Conservation (phyloP, 2,329 filamentous ascomycete genomes). For the Tympanopsis confertula region DNA sequence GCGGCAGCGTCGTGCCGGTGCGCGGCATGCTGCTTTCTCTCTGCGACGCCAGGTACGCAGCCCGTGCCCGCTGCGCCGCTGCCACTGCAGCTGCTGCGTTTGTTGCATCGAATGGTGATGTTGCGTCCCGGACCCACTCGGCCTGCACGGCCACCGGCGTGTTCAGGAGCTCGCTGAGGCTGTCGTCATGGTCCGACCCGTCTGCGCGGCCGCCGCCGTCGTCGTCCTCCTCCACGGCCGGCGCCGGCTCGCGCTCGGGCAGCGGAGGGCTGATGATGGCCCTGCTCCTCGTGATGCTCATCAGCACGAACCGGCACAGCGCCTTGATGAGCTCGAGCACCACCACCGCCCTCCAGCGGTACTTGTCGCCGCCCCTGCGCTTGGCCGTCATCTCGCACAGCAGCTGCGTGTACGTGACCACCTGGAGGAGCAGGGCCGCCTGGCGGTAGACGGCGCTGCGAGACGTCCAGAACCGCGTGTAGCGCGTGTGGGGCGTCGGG, state of each 20-base stretch:
- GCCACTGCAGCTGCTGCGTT: conserved; percentile 6
- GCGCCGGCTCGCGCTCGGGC: conserved; percentile 73
- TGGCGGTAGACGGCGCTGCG: conserved; percentile 63
- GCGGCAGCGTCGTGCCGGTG: conserved; percentile 75
- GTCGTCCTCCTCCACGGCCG: conserved; percentile 43
- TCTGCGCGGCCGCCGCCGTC: conserved; percentile 29
- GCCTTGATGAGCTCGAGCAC: conserved; percentile 79
- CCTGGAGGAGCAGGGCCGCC: conserved; percentile 71
- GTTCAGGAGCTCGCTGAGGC: conserved; percentile 22
- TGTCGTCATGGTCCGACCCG: conserved; percentile 22
- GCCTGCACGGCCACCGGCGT: conserved; percentile 25
- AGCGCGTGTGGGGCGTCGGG: conserved; percentile 46
- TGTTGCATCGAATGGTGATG: conserved; percentile 5
- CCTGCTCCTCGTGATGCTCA: conserved; percentile 72
- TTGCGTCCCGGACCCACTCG: conserved; percentile 9
- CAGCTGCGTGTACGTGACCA: conserved; percentile 88
- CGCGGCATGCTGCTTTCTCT: conserved; percentile 85
- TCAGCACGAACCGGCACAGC: conserved; percentile 65
- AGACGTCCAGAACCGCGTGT: conserved; percentile 56
- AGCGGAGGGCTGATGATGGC: conserved; percentile 74
- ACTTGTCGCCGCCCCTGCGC: conserved; percentile 64
- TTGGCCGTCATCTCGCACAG: conserved; percentile 97
- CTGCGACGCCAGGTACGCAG: conserved; percentile 23
- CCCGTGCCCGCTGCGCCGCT: conserved; percentile 5
- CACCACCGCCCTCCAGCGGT: conserved; percentile 79